Percentiles rank a stretch among this genome's conserved stretches.
These are phyloP conservation scores for Trifolium dubium DNA, from an alignment of 306 rosid genomes.

Conservation along the genomic window DNA sequence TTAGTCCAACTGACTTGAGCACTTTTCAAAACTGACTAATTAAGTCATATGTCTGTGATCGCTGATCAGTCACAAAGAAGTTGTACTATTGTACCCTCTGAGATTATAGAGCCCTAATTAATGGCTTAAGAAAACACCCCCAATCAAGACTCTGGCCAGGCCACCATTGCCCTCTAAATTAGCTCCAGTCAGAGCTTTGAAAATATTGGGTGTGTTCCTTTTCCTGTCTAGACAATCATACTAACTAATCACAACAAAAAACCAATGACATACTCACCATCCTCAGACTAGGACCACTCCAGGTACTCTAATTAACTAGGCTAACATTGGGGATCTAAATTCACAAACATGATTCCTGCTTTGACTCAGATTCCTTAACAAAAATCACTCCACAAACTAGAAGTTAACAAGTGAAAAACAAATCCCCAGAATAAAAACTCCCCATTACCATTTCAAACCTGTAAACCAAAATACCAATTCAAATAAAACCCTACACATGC, in stretches of 20 bases:
- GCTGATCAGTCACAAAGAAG: not conserved
- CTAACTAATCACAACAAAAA: conserved; percentile 9
- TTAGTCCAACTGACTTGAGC: too few species aligned
- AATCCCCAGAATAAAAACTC: not conserved
- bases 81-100: not conserved
- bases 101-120: not conserved
- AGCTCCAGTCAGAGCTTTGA: not conserved
- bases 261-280: not conserved
- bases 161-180: not conserved
- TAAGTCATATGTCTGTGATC: too few species aligned
- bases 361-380: conserved; percentile 12
- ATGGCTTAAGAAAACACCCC: not conserved
- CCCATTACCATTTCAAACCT: not conserved
- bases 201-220: not conserved
- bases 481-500: conserved; percentile 5
- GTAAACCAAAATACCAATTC: conserved; percentile 24
- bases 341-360: too few species aligned
- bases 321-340: too few species aligned
- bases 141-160: not conserved
- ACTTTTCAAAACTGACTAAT: too few species aligned
- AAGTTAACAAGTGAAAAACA: not conserved
- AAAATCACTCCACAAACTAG: not conserved
- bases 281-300: conserved; percentile 1
- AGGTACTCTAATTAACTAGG: not conserved
- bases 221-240: not conserved